Conservation (phyloP, 306 rosid genomes). For the Citrullus amarus region DNA sequence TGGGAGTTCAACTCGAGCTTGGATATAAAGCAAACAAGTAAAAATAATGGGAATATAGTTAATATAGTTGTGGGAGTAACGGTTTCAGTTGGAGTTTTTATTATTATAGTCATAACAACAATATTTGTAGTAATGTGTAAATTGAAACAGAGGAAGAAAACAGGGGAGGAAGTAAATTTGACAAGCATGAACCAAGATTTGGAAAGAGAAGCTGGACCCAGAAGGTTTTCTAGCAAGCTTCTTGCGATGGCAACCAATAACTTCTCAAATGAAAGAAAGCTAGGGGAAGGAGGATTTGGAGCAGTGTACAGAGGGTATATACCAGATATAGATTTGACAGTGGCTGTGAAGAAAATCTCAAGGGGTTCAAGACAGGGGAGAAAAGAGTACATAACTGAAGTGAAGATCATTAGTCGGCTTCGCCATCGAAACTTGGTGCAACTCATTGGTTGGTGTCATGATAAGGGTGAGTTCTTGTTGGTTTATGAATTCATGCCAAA, state of each 20-base stretch:
- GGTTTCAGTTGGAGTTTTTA: neutral
- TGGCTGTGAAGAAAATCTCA: neutral
- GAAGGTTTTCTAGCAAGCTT: neutral
- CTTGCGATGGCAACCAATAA: neutral
- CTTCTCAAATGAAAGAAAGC: neutral
- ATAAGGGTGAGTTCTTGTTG: neutral
- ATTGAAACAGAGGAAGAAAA: neutral
- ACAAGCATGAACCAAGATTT: neutral
- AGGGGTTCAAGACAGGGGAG: neutral
- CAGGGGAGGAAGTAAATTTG: neutral
- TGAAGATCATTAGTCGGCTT: neutral
- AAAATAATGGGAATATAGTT: neutral
- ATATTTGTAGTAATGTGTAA: neutral
- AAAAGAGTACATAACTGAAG: neutral
- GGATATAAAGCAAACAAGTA: neutral
- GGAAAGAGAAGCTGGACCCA: neutral
- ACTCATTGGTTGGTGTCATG: neutral
- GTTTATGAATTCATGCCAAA: neutral
- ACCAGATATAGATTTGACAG: neutral
- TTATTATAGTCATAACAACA: neutral
- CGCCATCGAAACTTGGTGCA: neutral
- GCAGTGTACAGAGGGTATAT: neutral
- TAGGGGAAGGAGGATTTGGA: neutral
- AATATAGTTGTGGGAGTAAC: neutral
- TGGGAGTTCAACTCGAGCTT: slow-evolving; percentile 12